A percentile compares a stretch with the other conserved stretches of the same genome.
Evolutionary conservation across 2,329 filamentous ascomycete species (phyloP).

Genomic region (Exserohilum rostratum): DNA sequence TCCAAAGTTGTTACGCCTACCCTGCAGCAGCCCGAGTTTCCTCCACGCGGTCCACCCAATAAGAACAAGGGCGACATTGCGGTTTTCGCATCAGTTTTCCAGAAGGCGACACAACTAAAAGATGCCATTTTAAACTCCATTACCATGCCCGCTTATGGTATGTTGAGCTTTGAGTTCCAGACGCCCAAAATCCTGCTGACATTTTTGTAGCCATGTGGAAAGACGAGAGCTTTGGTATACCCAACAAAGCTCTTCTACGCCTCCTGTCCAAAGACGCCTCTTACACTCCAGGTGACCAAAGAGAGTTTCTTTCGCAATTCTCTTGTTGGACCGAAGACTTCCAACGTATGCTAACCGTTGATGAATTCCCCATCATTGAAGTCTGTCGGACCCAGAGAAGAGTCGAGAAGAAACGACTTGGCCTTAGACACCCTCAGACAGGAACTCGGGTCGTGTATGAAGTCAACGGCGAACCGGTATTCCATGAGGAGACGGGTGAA

Average conservation of each 20-base stretch:
- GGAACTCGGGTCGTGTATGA: conserved; percentile 66
- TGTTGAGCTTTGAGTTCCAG: conserved; percentile 4
- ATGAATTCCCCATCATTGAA: conserved; percentile 71
- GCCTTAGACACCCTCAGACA: conserved; percentile 61
- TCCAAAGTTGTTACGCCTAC: conserved; percentile 59
- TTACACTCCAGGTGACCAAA: conserved; percentile 45
- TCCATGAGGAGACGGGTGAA: conserved; percentile 70
- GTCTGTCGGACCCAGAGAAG: conserved; percentile 66
- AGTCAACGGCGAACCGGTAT: conserved; percentile 69
- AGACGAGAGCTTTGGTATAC: conserved; percentile 74
- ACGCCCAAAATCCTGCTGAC: not conserved
- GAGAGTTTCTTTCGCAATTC: conserved; percentile 65
- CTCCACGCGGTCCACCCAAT: conserved; percentile 69
- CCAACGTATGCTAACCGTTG: conserved; percentile 59
- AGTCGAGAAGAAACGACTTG: conserved; percentile 66
- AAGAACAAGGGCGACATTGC: conserved; percentile 55
- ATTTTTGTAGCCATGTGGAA: conserved; percentile 71
- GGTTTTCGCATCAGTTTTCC: conserved; percentile 68
- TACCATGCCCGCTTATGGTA: conserved; percentile 70
- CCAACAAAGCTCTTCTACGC: conserved; percentile 67
- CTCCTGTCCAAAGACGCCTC: conserved; percentile 49
- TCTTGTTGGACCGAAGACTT: conserved; percentile 71
- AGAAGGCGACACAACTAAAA: conserved; percentile 77
- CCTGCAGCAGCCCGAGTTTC: conserved; percentile 66
- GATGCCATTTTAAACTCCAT: conserved; percentile 78